Evolutionary conservation across 768 basidiomycete genomes (phyloP).

Genomic region (Lactifluus hygrophoroides): DNA sequence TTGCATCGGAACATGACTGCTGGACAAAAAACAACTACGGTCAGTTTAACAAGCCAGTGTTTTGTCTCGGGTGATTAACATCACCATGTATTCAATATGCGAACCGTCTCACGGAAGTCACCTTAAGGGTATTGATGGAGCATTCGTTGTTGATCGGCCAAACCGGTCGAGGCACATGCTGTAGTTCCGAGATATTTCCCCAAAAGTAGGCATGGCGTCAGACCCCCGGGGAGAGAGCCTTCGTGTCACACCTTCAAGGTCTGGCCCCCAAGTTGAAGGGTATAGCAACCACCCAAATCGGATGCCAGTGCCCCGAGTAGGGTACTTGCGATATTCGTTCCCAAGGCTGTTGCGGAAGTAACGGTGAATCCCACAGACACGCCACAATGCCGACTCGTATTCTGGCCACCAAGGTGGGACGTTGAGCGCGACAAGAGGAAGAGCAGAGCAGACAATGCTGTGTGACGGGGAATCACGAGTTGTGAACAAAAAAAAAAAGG

Average conservation of each 20-base stretch:
- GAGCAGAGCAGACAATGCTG: not conserved
- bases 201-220: not conserved
- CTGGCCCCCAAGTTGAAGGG: not conserved
- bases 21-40: not conserved
- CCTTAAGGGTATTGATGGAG: not conserved
- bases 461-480: not conserved
- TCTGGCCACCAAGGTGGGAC: not conserved
- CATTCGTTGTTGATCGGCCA: not conserved
- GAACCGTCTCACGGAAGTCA: not conserved
- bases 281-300: not conserved
- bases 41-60: not conserved
- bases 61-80: not conserved
- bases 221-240: not conserved
- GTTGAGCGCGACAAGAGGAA: not conserved
- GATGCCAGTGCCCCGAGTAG: not conserved
- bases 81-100: not conserved
- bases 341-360: not conserved
- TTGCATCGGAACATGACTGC: not conserved
- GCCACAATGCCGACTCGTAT: slow-evolving; percentile 2
- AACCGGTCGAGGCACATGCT: not conserved
- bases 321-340: not conserved
- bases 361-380: not conserved
- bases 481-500: not conserved
- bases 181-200: not conserved
- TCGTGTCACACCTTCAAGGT: not conserved